Evolutionary conservation across 208 protist genomes (phyloP), one percentile per base, ranked within the genome.

Genomic region (Crithidia fasciculata): DNA sequence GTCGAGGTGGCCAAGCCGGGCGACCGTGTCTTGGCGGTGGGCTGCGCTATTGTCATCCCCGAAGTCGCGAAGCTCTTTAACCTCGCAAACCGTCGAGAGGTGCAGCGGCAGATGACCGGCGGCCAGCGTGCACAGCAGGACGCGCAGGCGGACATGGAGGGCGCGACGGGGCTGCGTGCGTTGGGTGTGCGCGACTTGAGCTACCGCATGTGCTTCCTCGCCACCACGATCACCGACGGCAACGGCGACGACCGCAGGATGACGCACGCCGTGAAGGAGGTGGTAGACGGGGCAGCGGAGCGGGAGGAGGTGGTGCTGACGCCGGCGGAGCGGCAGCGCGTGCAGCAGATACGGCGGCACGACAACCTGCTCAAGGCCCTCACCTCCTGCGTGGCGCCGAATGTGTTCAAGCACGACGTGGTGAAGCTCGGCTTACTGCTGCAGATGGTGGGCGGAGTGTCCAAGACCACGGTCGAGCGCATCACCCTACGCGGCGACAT

Each of bases 1-100:
- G 99, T 99, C 7, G 99, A 99, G 74, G 86, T 94, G n/a, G 98
- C 97, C 3, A 99, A 99, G 82, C 97, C 99, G 0, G 99, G 99
- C 54, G 99, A 99, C 85, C 97, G 97, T 49, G 82, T 95, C 61
- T 72, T 97, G 43, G 96, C 98, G 28, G 94, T 96, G n/a, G 98
- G 99, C 15, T 98, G 94, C 50, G 86, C 98, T 19, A 98, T 99
- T 58, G 99, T 99, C n/a, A 92, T 99, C 2, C 99, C 99, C 0
- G 98, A 99, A 79, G 95, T 99, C 8, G 78, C 86, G 8, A 95
- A 98, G 72, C 84, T 99, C 44, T 90, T 98, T 64, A 93, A 88
- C 59, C 74, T 86, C 65, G 76, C 75, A 28, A 95, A 96, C 74
- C 88, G 85, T 2, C 89, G 85, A 2, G 92, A 95, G 83, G 86